Evolutionary conservation across 768 basidiomycete genomes (phyloP).

Genomic region (Boletales sp.): DNA sequence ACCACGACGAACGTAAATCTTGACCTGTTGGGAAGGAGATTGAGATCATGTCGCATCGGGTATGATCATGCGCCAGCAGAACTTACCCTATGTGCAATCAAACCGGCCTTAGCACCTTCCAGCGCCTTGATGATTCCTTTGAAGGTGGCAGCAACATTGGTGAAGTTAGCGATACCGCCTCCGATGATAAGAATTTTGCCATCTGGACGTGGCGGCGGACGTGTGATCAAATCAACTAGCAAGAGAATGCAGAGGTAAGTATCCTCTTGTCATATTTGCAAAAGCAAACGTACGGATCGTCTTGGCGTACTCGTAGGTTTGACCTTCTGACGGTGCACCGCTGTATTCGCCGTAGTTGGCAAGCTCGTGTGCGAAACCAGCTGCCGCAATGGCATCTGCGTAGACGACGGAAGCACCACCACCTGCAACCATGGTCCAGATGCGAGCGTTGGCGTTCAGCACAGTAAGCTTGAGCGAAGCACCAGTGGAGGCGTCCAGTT

Average conservation of each 20-base stretch:
- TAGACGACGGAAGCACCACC: conserved; percentile 79
- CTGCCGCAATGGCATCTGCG: conserved; percentile 79
- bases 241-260: background rate
- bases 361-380: conserved; percentile 94
- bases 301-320: conserved; percentile 99
- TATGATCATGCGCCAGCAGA: background rate
- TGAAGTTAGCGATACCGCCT: conserved; percentile 99
- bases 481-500: conserved; percentile 94
- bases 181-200: conserved; percentile 99
- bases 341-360: conserved; percentile 99
- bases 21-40: conserved; percentile 59
- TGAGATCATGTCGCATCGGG: background rate
- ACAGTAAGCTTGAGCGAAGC: conserved; percentile 98
- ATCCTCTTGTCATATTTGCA: background rate
- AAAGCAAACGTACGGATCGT: conserved; percentile 72
- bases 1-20: conserved; percentile 96
- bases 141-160: conserved; percentile 98
- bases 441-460: conserved; percentile 87
- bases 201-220: conserved; percentile 73
- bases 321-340: conserved; percentile 95
- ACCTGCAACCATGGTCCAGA: conserved; percentile 99
- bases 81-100: conserved; percentile 49
- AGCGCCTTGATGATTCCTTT: conserved; percentile 99
- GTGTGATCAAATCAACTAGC: conserved; percentile 91
- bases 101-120: conserved; percentile 84